A percentile compares a stretch with the other conserved stretches of the same genome.
These are phyloP conservation scores for Phylloporus scabripes DNA, from an alignment of 768 basidiomycete species.

Conservation along the genomic window DNA sequence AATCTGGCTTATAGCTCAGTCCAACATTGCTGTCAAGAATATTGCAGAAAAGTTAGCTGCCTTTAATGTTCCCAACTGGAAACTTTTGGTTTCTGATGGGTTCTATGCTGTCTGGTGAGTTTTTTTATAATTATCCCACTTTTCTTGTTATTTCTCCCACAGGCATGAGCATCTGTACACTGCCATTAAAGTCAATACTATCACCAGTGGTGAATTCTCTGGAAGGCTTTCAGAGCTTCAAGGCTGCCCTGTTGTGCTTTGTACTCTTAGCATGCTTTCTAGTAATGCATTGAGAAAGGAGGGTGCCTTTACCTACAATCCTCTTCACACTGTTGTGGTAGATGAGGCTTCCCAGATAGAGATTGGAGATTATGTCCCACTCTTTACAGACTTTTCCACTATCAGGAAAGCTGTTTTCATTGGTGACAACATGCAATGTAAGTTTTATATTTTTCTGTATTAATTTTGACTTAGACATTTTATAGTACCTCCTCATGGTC, in stretches of 20 bases:
- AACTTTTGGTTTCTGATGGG: conserved; percentile 63
- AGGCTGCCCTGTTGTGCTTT: conserved; percentile 57
- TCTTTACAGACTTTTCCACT: conserved; percentile 26
- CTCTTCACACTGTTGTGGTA: conserved; percentile 47
- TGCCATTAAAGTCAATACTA: conserved; percentile 42
- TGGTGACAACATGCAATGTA: conserved; percentile 65
- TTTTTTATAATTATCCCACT: not conserved
- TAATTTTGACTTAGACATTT: conserved; percentile 23
- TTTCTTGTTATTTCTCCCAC: conserved; percentile 3
- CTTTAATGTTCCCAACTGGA: conserved; percentile 51
- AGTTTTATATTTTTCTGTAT: conserved; percentile 24
- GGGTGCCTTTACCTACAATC: conserved; percentile 25
- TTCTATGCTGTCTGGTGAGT: conserved; percentile 65
- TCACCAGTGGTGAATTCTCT: conserved; percentile 41
- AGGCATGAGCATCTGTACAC: conserved; percentile 82
- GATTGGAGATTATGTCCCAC: conserved; percentile 46
- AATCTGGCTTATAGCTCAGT: conserved; percentile 80
- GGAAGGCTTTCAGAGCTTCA: conserved; percentile 29
- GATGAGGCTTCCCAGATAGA: conserved; percentile 71
- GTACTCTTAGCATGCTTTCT: conserved; percentile 75
- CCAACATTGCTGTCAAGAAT: conserved; percentile 86
- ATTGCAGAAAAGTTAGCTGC: conserved; percentile 75
- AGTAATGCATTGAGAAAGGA: conserved; percentile 15
- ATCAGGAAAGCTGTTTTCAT: conserved; percentile 56
- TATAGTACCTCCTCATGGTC: conserved; percentile 75